phyloP scores from a whole-genome alignment of 2,329 filamentous ascomycete species.

The Diaporthe capsici region DNA sequence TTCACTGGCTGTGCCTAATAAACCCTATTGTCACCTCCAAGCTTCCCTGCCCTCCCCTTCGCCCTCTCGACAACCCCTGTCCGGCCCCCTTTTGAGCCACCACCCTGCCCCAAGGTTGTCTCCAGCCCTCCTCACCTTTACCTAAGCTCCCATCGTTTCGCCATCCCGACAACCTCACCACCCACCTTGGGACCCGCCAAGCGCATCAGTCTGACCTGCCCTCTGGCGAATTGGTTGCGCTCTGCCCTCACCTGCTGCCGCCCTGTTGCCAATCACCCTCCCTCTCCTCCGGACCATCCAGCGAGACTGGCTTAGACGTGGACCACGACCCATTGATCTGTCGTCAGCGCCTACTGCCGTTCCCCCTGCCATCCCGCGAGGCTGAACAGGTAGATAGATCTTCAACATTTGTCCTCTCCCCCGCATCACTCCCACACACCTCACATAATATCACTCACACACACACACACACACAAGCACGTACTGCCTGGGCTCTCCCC shows the following conservation, averaged over 20 bases:
- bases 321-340: constrained; percentile 41
- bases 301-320: constrained; percentile 41
- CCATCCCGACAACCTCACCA: constrained; percentile 33
- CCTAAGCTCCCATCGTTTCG: constrained; percentile 38
- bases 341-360: constrained; percentile 41
- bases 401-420: constrained; percentile 40
- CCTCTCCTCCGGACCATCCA: constrained; percentile 31
- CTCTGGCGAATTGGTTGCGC: constrained; percentile 37
- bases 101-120: constrained; percentile 37
- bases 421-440: constrained; percentile 10
- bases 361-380: constrained; percentile 40
- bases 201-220: constrained; percentile 34
- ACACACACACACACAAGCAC: neutral
- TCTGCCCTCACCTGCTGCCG: constrained; percentile 28
- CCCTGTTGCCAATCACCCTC: constrained; percentile 23
- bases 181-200: constrained; percentile 34
- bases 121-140: constrained; percentile 39
- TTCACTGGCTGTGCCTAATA: constrained; percentile 26
- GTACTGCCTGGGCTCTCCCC: neutral
- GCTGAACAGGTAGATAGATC: constrained; percentile 43
- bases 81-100: constrained; percentile 40
- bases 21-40: constrained; percentile 34
- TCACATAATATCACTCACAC: constrained; percentile 9
- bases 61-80: constrained; percentile 38
- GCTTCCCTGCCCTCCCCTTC: constrained; percentile 26